Evolutionary conservation across 768 basidiomycete species (phyloP).

Genomic region (Leccinum arenicola): DNA sequence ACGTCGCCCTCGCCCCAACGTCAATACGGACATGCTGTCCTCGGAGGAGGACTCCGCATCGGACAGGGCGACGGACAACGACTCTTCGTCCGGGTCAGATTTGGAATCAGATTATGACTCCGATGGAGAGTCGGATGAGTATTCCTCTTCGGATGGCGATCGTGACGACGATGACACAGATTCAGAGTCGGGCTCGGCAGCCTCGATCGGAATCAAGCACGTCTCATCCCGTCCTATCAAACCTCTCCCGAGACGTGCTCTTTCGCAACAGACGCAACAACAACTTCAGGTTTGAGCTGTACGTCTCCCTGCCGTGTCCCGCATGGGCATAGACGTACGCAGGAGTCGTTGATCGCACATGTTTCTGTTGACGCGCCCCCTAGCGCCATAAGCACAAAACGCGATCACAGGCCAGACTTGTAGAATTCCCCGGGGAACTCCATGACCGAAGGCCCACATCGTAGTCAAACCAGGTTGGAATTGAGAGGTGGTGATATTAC

Average conservation of each 20-base stretch:
- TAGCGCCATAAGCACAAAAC: not conserved
- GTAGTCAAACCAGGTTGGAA: not conserved
- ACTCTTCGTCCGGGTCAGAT: conserved; percentile 11
- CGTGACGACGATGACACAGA: conserved; percentile 15
- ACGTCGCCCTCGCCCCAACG: conserved; percentile 20
- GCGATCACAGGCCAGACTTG: not conserved
- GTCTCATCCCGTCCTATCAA: conserved; percentile 44
- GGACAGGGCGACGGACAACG: not conserved
- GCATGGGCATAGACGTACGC: not conserved
- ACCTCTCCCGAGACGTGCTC: conserved; percentile 44
- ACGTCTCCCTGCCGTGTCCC: not conserved
- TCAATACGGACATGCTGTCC: conserved; percentile 12
- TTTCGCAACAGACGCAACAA: conserved; percentile 22
- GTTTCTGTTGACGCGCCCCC: not conserved
- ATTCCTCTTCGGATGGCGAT: conserved; percentile 4
- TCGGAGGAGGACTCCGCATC: conserved; percentile 7
- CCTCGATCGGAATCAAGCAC: conserved; percentile 35
- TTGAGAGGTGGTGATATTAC: conserved; percentile 4
- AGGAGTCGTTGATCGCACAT: not conserved
- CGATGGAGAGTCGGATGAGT: conserved; percentile 12
- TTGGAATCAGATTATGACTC: conserved; percentile 10
- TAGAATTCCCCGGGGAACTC: not conserved
- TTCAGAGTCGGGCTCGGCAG: conserved; percentile 13
- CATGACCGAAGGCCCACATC: not conserved
- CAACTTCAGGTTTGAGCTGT: conserved; percentile 31